phyloP scores from a whole-genome alignment of 441 rosid genomes.

The Eruca vesicaria region DNA sequence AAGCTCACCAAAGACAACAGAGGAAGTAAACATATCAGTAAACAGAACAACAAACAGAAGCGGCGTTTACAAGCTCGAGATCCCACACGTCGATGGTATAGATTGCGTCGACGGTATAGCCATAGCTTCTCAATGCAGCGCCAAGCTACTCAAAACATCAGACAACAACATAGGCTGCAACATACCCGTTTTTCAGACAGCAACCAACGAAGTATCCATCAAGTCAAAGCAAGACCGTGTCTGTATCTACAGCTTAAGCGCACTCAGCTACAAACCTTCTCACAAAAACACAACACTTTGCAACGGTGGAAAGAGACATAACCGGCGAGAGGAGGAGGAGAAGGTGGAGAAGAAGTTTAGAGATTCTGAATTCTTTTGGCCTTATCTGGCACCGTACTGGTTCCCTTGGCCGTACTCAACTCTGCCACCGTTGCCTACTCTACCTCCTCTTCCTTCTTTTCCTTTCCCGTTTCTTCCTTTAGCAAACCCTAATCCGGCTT shows the following conservation, averaged over 20 bases:
- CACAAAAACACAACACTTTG: constrained; percentile 50
- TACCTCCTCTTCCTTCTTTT: constrained; percentile 42
- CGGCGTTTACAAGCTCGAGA: constrained; percentile 61
- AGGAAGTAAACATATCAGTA: constrained; percentile 57
- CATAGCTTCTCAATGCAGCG: constrained; percentile 52
- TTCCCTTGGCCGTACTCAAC: constrained; percentile 49
- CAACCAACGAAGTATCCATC: constrained; percentile 53
- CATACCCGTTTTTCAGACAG: constrained; percentile 44
- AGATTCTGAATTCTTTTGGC: constrained; percentile 54
- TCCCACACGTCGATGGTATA: constrained; percentile 64
- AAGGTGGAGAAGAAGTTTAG: constrained; percentile 17
- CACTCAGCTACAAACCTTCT: constrained; percentile 54
- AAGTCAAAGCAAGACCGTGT: constrained; percentile 62
- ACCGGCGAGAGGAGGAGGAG: constrained; percentile 20
- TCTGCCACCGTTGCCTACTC: constrained; percentile 36
- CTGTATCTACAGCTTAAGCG: constrained; percentile 67
- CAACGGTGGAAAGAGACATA: constrained; percentile 22
- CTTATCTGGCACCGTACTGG: constrained; percentile 52
- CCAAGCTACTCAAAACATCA: constrained; percentile 45
- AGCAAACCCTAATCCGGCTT: constrained; percentile 33
- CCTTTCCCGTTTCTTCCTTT: constrained; percentile 42
- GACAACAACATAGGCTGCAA: constrained; percentile 38
- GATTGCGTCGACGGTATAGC: constrained; percentile 63
- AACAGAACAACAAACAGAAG: constrained; percentile 51
- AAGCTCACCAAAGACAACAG: constrained; percentile 52